Evolutionary conservation across 2,329 filamentous ascomycete species (phyloP).

Genomic region (Fusarium albosuccineum): DNA sequence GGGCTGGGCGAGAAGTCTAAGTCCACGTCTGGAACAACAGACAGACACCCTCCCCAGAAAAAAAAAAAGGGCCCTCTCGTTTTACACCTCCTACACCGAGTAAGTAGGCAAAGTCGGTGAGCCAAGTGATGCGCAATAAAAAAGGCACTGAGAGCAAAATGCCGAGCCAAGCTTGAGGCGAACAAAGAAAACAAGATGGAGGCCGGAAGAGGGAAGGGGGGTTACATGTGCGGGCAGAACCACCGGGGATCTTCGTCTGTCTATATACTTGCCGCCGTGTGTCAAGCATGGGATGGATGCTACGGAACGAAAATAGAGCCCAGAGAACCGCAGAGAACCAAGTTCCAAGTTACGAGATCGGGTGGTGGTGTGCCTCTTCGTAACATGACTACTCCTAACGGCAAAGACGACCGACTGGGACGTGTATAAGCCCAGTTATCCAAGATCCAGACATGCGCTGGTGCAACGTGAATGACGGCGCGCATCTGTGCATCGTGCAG

Average conservation of each 20-base stretch:
- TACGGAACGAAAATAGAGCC: conserved; percentile 32
- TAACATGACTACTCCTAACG: conserved; percentile 12
- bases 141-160: conserved; percentile 13
- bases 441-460: conserved; percentile 40
- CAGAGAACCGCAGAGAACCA: conserved; percentile 21
- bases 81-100: conserved; percentile 29
- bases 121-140: conserved; percentile 18
- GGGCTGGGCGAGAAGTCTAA: conserved; percentile 45
- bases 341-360: conserved; percentile 23
- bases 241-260: conserved; percentile 34
- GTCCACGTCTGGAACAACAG: conserved; percentile 23
- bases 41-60: conserved; percentile 38
- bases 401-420: conserved; percentile 14
- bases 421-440: conserved; percentile 28
- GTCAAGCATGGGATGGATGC: conserved; percentile 5
- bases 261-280: conserved; percentile 37
- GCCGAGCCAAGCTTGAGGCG: conserved; percentile 6
- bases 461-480: conserved; percentile 38
- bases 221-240: conserved; percentile 13
- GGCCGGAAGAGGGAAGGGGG: conserved; percentile 18
- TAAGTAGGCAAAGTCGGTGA: conserved; percentile 39
- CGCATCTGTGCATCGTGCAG: conserved; percentile 26
- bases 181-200: conserved; percentile 23
- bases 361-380: conserved; percentile 27
- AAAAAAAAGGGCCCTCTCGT: conserved; percentile 33